Base-by-base conservation (phyloP, 2,329 filamentous ascomycete species). In the Xylaria polymorpha region DNA sequence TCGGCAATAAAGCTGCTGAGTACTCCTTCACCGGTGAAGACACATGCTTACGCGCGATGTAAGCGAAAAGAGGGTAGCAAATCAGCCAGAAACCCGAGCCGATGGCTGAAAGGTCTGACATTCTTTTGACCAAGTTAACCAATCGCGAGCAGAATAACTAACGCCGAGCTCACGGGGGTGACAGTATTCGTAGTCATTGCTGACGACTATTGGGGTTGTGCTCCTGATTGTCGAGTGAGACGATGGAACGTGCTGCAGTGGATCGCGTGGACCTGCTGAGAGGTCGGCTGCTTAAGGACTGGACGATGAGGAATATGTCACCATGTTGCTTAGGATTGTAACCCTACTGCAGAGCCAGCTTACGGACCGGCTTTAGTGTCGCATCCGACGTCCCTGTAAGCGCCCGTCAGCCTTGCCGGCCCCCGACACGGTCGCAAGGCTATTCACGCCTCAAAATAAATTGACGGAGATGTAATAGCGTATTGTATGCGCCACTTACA, bases 371-470 rank as follows among this genome's bases (percentile, higher is more conserved):
- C 50, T 66, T 43, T 43, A 51, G 58, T 61, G 67, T 72, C 61
- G 57, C 62, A 67, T 66, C 55, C 59, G 61, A 70, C 46, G 65
- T 64, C 56, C 37, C 32, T 58, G 62, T 29, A 61, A 48, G 60
- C 4, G 46, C 59, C 50, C 59, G 65, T 71, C 70, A 72, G 72
- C 72, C 72, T 73, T 41, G 65, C 53, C 39, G 59, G 39, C 35
- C 25, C 41, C 50, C 44, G 22, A 53, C 18, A 37, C 37, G 44
- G 20, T 53, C 22, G 61, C 64, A 63, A 72, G 70, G 71, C 71
- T 70, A 48, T 57, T 39, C 51, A 22, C 51, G 51, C 32, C 51
- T 39, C 51, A 56, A 37, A 66, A 61, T 20, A n/a, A 44, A 20
- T n/a, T 22, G 20, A 51, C 20, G 32, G 29, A 61, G 15, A 60